Base-by-base conservation (phyloP, 768 basidiomycete species). In the Trametes villosa region DNA sequence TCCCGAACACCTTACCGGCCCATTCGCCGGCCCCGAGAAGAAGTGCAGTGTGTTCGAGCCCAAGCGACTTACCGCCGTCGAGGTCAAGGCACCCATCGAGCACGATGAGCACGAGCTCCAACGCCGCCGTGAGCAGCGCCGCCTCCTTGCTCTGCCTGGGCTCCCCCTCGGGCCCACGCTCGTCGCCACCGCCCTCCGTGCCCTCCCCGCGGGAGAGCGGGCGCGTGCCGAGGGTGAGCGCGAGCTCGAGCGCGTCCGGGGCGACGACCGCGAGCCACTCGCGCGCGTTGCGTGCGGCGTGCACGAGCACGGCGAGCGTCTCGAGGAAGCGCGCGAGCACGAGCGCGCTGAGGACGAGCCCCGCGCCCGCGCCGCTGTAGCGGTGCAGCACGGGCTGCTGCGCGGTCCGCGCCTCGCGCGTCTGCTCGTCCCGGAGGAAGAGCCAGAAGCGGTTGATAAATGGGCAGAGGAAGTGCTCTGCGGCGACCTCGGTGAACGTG, bases 391-490 rank as follows among this genome's bases (percentile, higher is more conserved):
- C 77, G 27, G 81, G 75, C n/a, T 79, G 79, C 40, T 81, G 80
- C 2, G 83, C 79, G 2, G 88, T 88, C 41, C 91, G 82, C 52
- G 85, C 82, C 68, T 94, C 91, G 36, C 92, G 82, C 2, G 83
- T 80, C 66, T 91, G 86, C 68, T 92, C 88, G 66, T 96, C 94
- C 8, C 91, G 85, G 45, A 97, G 83, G 75, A 96, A 93, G n/a
- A 82, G 70, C 95, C 95, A 99, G 75, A 98, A 97, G n/a, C 88
- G 85, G 66, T 95, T 90, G 75, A 98, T 83, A 53, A 98, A 78
- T 0, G 97, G 97, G 60, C 88, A 84, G 51, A 97, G 83, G 76
- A 98, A 98, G 74, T 77, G 87, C 69, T 95, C 93, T 0, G 91
- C 91, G 0, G 94, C 94, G 27, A 98, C 76, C 53, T 84, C 81